These are phyloP conservation scores for Panaeolus papilionaceus DNA, from an alignment of 768 basidiomycete genomes.

Conservation along the genomic window DNA sequence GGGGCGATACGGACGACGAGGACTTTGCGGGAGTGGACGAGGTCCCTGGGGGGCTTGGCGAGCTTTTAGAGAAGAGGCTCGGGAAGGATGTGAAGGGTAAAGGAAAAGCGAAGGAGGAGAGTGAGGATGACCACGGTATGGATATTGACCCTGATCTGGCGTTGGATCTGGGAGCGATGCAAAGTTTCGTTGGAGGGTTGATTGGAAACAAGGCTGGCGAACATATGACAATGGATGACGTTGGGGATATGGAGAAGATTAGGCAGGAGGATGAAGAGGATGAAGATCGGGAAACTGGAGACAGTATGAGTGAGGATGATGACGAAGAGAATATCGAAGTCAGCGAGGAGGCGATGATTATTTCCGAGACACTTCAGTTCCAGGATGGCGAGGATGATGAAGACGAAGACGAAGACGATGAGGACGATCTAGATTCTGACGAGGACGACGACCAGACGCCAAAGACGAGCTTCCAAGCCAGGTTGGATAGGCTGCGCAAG, in stretches of 20 bases:
- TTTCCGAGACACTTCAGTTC: constrained; percentile 38
- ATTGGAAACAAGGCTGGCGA: constrained; percentile 47
- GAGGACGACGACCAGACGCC: constrained; percentile 43
- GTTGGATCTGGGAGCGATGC: constrained; percentile 53
- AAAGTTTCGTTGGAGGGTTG: constrained; percentile 56
- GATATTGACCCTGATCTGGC: constrained; percentile 63
- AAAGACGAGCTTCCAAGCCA: constrained; percentile 50
- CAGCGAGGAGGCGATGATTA: constrained; percentile 51
- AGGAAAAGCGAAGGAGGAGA: constrained; percentile 28
- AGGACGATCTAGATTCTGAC: constrained; percentile 42
- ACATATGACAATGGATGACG: constrained; percentile 70
- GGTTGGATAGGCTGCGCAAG: constrained; percentile 45
- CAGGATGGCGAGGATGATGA: constrained; percentile 40
- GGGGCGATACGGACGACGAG: constrained; percentile 56
- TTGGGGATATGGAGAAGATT: constrained; percentile 60
- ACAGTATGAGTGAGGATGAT: constrained; percentile 36
- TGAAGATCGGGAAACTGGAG: constrained; percentile 41
- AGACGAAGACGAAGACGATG: constrained; percentile 41
- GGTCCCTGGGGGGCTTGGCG: constrained; percentile 24
- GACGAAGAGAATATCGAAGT: constrained; percentile 45
- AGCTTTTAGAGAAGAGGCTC: constrained; percentile 42
- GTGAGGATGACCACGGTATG: constrained; percentile 61
- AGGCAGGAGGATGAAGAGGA: constrained; percentile 53
- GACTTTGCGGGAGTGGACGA: constrained; percentile 39
- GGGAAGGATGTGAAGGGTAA: constrained; percentile 29